These are phyloP conservation scores for Annulohypoxylon truncatum DNA, from an alignment of 2,329 filamentous ascomycete species.

Conservation along the genomic window DNA sequence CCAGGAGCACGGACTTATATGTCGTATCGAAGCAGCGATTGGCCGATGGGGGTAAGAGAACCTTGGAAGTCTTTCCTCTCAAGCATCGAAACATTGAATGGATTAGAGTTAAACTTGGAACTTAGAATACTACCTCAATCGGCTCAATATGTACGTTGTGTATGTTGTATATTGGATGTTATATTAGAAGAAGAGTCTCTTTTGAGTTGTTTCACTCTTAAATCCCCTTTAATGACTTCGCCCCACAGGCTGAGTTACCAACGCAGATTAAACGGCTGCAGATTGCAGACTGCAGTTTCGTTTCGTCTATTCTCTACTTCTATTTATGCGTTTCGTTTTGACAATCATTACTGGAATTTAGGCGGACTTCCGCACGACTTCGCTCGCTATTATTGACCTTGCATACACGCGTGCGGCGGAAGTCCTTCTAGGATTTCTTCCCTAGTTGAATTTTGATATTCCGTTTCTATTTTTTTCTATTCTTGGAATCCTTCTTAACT, in stretches of 20 bases:
- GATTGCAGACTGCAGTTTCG: constrained; percentile 10
- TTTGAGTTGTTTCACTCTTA: constrained; percentile 21
- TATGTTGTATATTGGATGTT: not conserved
- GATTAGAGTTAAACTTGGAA: not conserved
- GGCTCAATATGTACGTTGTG: not conserved
- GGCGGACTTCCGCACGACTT: constrained; percentile 9
- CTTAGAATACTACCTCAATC: constrained; percentile 1
- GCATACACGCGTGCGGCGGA: constrained; percentile 28
- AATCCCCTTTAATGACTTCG: constrained; percentile 20
- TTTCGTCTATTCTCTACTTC: constrained; percentile 10
- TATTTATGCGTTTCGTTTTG: constrained; percentile 15
- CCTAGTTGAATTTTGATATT: constrained; percentile 23
- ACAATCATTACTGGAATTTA: constrained; percentile 6
- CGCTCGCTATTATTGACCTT: constrained; percentile 20
- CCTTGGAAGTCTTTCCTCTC: not conserved
- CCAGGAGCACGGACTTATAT: constrained; percentile 17
- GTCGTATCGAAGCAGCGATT: constrained; percentile 28
- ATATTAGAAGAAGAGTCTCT: not conserved
- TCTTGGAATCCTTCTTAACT: constrained; percentile 31
- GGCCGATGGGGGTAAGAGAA: not conserved
- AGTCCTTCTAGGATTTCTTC: constrained; percentile 28
- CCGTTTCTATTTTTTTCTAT: constrained; percentile 31
- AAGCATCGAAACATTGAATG: not conserved
- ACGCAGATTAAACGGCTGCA: not conserved
- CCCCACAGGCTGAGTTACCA: constrained; percentile 17